Evolutionary conservation across 2,329 filamentous ascomycete species (phyloP), one percentile per base, ranked within the genome.

Genomic region (Fusarium aywerte): DNA sequence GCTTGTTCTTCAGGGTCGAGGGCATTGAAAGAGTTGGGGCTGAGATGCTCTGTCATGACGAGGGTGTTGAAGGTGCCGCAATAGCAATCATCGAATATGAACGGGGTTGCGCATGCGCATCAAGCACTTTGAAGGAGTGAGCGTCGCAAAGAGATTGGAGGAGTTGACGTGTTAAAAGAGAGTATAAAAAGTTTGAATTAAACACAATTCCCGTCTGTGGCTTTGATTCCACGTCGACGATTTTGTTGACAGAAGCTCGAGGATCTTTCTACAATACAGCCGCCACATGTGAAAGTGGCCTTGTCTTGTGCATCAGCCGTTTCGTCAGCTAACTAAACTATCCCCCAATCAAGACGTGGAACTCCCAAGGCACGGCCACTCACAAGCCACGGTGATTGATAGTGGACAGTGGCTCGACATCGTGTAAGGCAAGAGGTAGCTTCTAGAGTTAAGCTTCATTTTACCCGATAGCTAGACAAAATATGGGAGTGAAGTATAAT

Each of bases 21-120:
- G 70, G 73, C 64, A 65, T 69, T 67, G 48, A 75, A 65, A 67
- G 75, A 70, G 69, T 77, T 75, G 58, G 77, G 77, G 65, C 75
- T 75, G 65, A 80, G 79, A 71, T 79, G 76, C 73, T 82, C 80
- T 76, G 81, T 76, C 84, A 86, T 86, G 78, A 76, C 77, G 79
- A 68, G 69, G 54, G 48, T 65, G 49, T 72, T 53, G 50, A 53
- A 69, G 51, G 54, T 63, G 60, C 59, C 53, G 49, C 43, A 58
- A 57, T 62, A 72, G 47, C 74, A 73, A 72, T 48, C 74, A 76
- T 77, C 72, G 74, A 76, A 70, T 64, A 53, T 39, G 61, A 31
- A 48, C 33, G 51, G 49, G 57, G 55, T 52, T 60, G 55, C 49
- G 57, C 62, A 66, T 65, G 71, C 67, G 66, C 71, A 70, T 67